phyloP scores from a whole-genome alignment of 2,329 filamentous ascomycete genomes.

The Lachnellula willkommii region DNA sequence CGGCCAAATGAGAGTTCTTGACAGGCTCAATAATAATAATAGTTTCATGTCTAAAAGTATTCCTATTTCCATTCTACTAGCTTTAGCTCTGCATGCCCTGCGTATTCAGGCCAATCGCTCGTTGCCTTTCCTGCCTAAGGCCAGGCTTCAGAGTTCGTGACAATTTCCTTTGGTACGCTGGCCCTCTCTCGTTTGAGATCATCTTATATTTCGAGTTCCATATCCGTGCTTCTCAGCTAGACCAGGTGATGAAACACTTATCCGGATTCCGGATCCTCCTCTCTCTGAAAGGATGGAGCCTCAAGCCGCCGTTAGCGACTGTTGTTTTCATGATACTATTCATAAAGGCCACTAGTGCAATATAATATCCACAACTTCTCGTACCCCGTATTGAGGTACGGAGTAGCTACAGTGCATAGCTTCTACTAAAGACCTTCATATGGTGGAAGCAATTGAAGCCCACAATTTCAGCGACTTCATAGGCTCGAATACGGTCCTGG shows the following conservation, averaged over 20 bases:
- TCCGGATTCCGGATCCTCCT: conserved; percentile 1
- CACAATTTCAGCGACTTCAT: neutral
- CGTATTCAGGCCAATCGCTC: conserved; percentile 14
- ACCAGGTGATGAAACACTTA: conserved; percentile 12
- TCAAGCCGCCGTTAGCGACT: neutral
- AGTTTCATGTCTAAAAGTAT: neutral
- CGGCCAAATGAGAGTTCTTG: conserved; percentile 16
- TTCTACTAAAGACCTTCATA: neutral
- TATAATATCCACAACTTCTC: neutral
- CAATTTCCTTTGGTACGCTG: neutral
- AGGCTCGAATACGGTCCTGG: conserved; percentile 1
- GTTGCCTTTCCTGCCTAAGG: conserved; percentile 2
- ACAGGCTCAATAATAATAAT: neutral
- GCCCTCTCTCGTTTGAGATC: conserved; percentile 3
- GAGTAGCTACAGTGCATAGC: neutral
- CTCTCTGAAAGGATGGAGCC: neutral
- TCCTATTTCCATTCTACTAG: neutral
- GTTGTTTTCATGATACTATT: neutral
- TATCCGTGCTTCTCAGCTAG: conserved; percentile 19
- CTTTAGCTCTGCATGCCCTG: neutral
- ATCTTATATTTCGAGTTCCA: conserved; percentile 12
- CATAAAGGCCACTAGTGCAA: neutral
- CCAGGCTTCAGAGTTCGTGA: neutral
- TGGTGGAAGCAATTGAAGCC: neutral
- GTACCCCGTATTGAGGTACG: neutral